A percentile compares a stretch with the other conserved stretches of the same genome.
These are phyloP conservation scores for Flaveria linearis DNA, from an alignment of 129 eudicot species.

Conservation along the genomic window DNA sequence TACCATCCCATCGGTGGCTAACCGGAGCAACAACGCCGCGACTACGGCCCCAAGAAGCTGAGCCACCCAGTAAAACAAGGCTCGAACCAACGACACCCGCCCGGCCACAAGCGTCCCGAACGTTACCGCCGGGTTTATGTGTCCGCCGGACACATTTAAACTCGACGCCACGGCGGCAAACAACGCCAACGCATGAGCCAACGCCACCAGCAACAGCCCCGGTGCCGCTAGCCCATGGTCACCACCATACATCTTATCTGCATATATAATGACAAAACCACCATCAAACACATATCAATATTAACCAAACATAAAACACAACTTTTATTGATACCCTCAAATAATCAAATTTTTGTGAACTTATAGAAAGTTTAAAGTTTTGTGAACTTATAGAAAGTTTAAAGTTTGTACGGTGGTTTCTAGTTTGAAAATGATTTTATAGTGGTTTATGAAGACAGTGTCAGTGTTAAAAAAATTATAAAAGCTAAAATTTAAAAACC, in stretches of 20 bases:
- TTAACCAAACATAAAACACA: too few relatives aligned
- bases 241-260: constrained; percentile 59
- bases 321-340: too few relatives aligned
- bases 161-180: constrained; percentile 87
- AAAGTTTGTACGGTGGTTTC: too few relatives aligned
- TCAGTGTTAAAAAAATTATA: too few relatives aligned
- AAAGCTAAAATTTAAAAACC: too few relatives aligned
- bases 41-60: constrained; percentile 82
- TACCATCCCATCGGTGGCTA: constrained; percentile 84
- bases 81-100: constrained; percentile 68
- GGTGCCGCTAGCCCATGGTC: constrained; percentile 49
- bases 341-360: too few relatives aligned
- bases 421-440: too few relatives aligned
- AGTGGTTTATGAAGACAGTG: too few relatives aligned
- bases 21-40: constrained; percentile 60
- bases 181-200: constrained; percentile 70
- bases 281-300: neutral
- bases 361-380: too few relatives aligned
- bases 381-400: too few relatives aligned
- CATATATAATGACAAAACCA: neutral
- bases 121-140: constrained; percentile 85
- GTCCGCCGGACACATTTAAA: constrained; percentile 87
- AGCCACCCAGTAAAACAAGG: constrained; percentile 76
- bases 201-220: constrained; percentile 54
- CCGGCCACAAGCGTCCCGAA: constrained; percentile 85